Evolutionary conservation across 2,329 filamentous ascomycete genomes (phyloP), one percentile per base, ranked within the genome.

Genomic region (Penicillium sp.): DNA sequence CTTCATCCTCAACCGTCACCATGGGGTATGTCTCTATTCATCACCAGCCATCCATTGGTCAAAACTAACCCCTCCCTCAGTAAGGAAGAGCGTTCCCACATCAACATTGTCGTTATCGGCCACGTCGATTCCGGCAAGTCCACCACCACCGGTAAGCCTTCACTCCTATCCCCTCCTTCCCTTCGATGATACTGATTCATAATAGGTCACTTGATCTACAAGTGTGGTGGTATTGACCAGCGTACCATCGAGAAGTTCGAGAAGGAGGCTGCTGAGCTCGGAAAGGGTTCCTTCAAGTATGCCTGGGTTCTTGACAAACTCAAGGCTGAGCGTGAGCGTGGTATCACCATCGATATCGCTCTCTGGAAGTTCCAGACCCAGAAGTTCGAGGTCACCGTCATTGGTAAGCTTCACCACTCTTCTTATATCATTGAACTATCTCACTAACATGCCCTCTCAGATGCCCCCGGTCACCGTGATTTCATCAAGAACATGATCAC

Each of bases 401-500:
- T 95, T 82, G 89, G 37, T 40, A 40, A 40, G 37, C 18, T 40
- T 22, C 2, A 40, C 18, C 14, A 20, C 18, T 3, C 37, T 40
- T 20, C 9, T 12, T 12, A 6, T 12, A 14, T 8, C 8, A 11
- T 4, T 8, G 11, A 12, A 31, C 22, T 15, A 22, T 15, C 2
- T 37, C 29, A 1, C 23, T 46, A 42, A 47, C 65, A 40, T 40
- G 52, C 1, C 41, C 51, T 44, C 52, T 9, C 69, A 89, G 90
- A 99, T 77, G 94, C 94, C 81, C 94, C 94, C 76, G 94, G 94
- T 83, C 94, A 99, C 84, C 93, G 94, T 94, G 94, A 99, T 79
- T 99, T 97, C 88, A 97, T 99, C 91, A 99, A 99, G 93, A 99
- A 97, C 92, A 99, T 99, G 94, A 99, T 99, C 82, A 97, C 94